Evolutionary conservation across 345 rosid species (phyloP), one percentile per base, ranked within the genome.

Genomic region (Viola odorata): DNA sequence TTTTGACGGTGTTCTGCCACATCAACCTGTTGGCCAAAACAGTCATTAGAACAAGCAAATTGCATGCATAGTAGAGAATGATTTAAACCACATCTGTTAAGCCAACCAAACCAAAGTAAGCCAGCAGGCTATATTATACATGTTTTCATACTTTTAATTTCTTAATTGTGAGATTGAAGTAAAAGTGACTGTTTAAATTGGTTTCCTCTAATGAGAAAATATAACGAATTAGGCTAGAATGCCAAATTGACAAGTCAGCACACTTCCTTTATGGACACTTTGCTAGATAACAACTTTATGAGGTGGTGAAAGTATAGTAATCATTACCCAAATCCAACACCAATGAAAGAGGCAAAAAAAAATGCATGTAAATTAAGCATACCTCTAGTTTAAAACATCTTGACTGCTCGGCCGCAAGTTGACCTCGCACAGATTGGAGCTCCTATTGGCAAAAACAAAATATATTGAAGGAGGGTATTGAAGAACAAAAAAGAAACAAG

Each of bases 371-470:
- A 14, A 15, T 36, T 53, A 41, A 47, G 45, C 53, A 50, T 69
- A 95, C 99, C 98, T 95, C 99, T 39, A 95, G 75, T 86, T 95
- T 91, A 81, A 95, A 95, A 75, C 98, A 86, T 66, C 99, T 81
- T 7, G 98, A 91, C 76, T 91, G 99, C 76, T 91, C 99, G 7
- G 94, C 78, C 45, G 94, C 98, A 71, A 91, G 98, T 74, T 91
- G 98, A 66, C 96, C 80, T 36, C 99, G 98, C 50, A 88, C 83
- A 41, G 97, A 86, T 70, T 91, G 99, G 71, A 91, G 98, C 73
- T 88, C 99, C 99, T 95, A 54, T 50, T 62, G 61, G 52, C 53
- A 41, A 37, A 54, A 61, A 47, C 40, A 44, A 36, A 48, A 45
- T 41, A 45, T 37, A 54, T 15, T 8, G 8, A 12, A 14, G 39